These are phyloP conservation scores for Penicillium sp. DNA, from an alignment of 2,329 filamentous ascomycete species.

Conservation along the genomic window DNA sequence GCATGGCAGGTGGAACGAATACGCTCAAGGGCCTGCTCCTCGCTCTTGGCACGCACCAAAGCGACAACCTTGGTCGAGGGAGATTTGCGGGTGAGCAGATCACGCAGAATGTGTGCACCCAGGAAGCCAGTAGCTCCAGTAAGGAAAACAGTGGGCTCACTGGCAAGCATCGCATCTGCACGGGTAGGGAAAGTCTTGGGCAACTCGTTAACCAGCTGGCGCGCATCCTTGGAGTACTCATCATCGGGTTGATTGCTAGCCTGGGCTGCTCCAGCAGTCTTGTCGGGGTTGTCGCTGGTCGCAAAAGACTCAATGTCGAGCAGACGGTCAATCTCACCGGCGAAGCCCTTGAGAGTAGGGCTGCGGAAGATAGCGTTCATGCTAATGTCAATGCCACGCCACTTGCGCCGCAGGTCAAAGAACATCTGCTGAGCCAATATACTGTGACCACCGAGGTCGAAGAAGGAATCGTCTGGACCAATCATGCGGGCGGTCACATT, in stretches of 20 bases:
- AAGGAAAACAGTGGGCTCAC: slow-evolving; percentile 63
- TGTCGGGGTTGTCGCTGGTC: slow-evolving; percentile 33
- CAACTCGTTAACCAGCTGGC: slow-evolving; percentile 47
- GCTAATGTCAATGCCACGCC: slow-evolving; percentile 60
- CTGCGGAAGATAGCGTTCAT: slow-evolving; percentile 68
- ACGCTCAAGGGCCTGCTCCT: slow-evolving; percentile 58
- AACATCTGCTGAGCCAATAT: slow-evolving; percentile 78
- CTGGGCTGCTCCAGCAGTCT: slow-evolving; percentile 42
- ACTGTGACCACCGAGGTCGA: slow-evolving; percentile 75
- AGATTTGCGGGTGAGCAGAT: slow-evolving; percentile 61
- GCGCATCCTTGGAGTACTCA: slow-evolving; percentile 50
- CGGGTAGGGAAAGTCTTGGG: slow-evolving; percentile 41
- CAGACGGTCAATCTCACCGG: slow-evolving; percentile 51
- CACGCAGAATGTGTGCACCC: slow-evolving; percentile 71
- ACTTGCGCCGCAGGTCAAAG: slow-evolving; percentile 61
- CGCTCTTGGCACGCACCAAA: slow-evolving; percentile 67
- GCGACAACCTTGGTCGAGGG: slow-evolving; percentile 62
- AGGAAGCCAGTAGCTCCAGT: slow-evolving; percentile 90
- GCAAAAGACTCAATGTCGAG: slow-evolving; percentile 47
- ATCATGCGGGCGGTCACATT: slow-evolving; percentile 65
- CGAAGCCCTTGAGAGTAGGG: slow-evolving; percentile 58
- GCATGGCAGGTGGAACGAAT: slow-evolving; percentile 64
- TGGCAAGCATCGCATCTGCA: slow-evolving; percentile 33
- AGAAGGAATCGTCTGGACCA: slow-evolving; percentile 61
- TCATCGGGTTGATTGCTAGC: slow-evolving; percentile 39